Evolutionary conservation across 1,284 basidiomycete genomes (phyloP).

Genomic region (Omphalotus olearius): DNA sequence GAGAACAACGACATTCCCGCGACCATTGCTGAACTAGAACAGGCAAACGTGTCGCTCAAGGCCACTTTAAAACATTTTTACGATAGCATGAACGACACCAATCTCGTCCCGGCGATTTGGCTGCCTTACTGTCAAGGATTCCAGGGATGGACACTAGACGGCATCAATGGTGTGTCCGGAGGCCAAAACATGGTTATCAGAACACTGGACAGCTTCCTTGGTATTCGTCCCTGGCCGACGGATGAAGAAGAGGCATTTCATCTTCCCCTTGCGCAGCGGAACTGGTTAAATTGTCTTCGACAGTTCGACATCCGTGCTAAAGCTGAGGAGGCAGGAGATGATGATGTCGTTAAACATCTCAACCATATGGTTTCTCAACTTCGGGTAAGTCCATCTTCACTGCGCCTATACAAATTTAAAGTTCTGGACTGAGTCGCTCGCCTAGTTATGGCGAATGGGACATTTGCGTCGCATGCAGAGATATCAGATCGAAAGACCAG

Average conservation of each 20-base stretch:
- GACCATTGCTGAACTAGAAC: conserved; percentile 13
- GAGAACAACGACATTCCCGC: conserved; percentile 13
- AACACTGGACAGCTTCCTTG: conserved; percentile 20
- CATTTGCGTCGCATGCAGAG: conserved; percentile 21
- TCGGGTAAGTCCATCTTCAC: conserved; percentile 14
- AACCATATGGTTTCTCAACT: conserved; percentile 19
- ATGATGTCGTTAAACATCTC: conserved; percentile 14
- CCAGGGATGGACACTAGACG: conserved; percentile 22
- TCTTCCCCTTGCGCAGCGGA: conserved; percentile 15
- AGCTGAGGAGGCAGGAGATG: conserved; percentile 9
- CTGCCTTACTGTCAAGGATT: conserved; percentile 21
- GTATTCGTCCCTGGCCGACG: conserved; percentile 18
- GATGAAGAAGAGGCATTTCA: conserved; percentile 19
- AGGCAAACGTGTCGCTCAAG: conserved; percentile 16
- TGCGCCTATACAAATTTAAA: not conserved
- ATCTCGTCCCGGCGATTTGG: conserved; percentile 17
- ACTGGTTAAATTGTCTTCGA: conserved; percentile 19
- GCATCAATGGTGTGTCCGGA: conserved; percentile 20
- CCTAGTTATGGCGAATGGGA: conserved; percentile 21
- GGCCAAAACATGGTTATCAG: conserved; percentile 19
- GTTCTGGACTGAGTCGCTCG: not conserved
- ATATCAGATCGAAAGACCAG: conserved; percentile 19
- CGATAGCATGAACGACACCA: conserved; percentile 16
- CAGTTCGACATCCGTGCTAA: conserved; percentile 19
- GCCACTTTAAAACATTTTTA: conserved; percentile 18